phyloP scores from a whole-genome alignment of 129 eudicot genomes.

The Flaveria sonorensis region DNA sequence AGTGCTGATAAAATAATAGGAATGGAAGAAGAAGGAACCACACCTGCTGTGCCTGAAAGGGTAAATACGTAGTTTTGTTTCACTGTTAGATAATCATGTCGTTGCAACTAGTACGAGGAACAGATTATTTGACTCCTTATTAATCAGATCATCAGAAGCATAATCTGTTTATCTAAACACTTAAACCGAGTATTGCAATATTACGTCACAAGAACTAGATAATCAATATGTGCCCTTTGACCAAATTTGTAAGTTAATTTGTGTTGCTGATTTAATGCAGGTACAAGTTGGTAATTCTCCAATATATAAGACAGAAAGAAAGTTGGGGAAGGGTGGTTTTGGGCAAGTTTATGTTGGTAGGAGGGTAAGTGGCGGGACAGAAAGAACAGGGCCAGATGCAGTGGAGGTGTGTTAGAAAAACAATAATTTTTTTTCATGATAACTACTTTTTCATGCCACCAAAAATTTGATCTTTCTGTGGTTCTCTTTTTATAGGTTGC shows the following conservation, averaged over 20 bases:
- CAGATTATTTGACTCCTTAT: not conserved
- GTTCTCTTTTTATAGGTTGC: slow-evolving; percentile 57
- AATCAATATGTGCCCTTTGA: not conserved
- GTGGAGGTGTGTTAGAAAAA: slow-evolving; percentile 57
- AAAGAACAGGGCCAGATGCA: slow-evolving; percentile 89
- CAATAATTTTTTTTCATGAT: slow-evolving; percentile 8
- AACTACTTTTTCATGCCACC: slow-evolving; percentile 1
- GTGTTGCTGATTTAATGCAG: slow-evolving; percentile 45
- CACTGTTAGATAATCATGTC: not conserved
- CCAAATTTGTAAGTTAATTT: too few species aligned
- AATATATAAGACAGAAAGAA: slow-evolving; percentile 73
- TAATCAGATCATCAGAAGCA: not conserved
- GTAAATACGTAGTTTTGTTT: slow-evolving; percentile 37
- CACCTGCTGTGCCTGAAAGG: slow-evolving; percentile 84
- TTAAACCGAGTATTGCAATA: not conserved
- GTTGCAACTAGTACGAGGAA: not conserved
- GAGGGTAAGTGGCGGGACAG: slow-evolving; percentile 76
- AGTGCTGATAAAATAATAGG: slow-evolving; percentile 69
- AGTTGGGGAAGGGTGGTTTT: slow-evolving; percentile 97
- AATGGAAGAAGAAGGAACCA: slow-evolving; percentile 65
- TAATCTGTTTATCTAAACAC: not conserved
- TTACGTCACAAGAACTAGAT: not conserved
- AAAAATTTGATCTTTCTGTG: not conserved
- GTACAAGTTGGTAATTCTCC: slow-evolving; percentile 95
- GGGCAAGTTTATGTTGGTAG: slow-evolving; percentile 99